phyloP scores from a whole-genome alignment of 768 basidiomycete genomes.

The Erythrobasidium yunnanense region DNA sequence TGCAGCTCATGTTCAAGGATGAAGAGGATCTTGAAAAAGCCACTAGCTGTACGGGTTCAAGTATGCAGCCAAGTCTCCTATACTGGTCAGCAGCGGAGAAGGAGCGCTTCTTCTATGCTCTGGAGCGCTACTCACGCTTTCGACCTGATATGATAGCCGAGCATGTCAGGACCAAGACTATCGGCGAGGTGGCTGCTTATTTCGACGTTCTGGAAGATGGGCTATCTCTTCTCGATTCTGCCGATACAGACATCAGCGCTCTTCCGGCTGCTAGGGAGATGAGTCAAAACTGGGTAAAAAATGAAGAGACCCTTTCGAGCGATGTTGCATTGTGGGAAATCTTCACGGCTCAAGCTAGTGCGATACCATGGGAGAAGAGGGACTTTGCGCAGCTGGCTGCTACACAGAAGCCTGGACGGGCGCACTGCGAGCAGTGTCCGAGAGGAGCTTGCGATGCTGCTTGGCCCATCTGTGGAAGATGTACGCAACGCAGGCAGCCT shows the following conservation, averaged over 20 bases:
- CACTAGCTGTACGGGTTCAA: neutral
- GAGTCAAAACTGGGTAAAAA: conserved; percentile 2
- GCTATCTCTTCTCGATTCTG: neutral
- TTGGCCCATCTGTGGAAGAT: neutral
- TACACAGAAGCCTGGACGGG: neutral
- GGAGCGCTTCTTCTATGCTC: conserved; percentile 6
- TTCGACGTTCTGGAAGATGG: neutral
- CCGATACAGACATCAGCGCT: neutral
- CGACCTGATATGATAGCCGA: conserved; percentile 10
- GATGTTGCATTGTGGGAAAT: conserved; percentile 14
- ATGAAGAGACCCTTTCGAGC: conserved; percentile 3
- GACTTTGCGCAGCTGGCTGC: neutral
- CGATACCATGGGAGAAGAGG: neutral
- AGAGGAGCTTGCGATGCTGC: neutral
- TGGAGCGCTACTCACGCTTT: conserved; percentile 9
- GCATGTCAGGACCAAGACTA: conserved; percentile 3
- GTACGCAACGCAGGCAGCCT: neutral
- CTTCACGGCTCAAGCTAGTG: neutral
- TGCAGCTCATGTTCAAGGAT: neutral
- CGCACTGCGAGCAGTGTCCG: neutral
- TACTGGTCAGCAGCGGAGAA: conserved; percentile 3
- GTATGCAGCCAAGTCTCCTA: neutral
- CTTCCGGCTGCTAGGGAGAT: conserved; percentile 13
- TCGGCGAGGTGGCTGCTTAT: neutral
- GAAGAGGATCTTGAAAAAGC: neutral